Evolutionary conservation across 164 flowering plant species (phyloP).

Genomic region (Platanus orientalis): DNA sequence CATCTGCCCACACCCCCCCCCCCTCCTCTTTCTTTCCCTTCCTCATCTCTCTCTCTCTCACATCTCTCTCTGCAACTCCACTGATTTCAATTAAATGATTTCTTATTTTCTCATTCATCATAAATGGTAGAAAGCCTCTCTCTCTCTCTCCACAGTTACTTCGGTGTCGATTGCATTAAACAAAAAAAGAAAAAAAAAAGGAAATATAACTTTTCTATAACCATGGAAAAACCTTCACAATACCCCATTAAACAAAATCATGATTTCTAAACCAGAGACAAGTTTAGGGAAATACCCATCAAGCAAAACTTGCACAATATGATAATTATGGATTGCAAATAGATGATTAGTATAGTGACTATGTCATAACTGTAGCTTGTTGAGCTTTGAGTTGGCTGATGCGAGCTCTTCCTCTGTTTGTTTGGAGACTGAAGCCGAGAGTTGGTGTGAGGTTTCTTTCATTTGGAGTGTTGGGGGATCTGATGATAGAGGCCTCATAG

Average conservation of each 20-base stretch:
- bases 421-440: slow-evolving; percentile 6
- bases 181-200: neutral
- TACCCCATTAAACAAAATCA: slow-evolving; percentile 13
- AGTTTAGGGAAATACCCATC: slow-evolving; percentile 4
- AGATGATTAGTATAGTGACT: slow-evolving; percentile 3
- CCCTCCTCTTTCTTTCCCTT: slow-evolving; percentile 14
- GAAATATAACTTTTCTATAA: neutral
- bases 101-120: slow-evolving; percentile 14
- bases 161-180: neutral
- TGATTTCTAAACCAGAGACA: slow-evolving; percentile 6
- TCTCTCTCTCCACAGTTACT: slow-evolving; percentile 11
- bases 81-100: slow-evolving; percentile 31
- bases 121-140: neutral
- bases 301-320: slow-evolving; percentile 8
- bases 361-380: slow-evolving; percentile 9
- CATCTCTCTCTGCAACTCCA: slow-evolving; percentile 28
- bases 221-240: neutral
- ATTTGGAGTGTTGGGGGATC: slow-evolving; percentile 10
- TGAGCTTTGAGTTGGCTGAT: slow-evolving; percentile 11
- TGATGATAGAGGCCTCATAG: slow-evolving; percentile 17
- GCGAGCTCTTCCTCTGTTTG: slow-evolving; percentile 8
- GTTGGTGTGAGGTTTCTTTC: slow-evolving; percentile 9
- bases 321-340: neutral
- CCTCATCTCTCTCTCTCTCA: too few relatives aligned
- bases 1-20: too few relatives aligned